Evolutionary conservation across 2,329 filamentous ascomycete species (phyloP).

Genomic region (Claviceps cyperi): DNA sequence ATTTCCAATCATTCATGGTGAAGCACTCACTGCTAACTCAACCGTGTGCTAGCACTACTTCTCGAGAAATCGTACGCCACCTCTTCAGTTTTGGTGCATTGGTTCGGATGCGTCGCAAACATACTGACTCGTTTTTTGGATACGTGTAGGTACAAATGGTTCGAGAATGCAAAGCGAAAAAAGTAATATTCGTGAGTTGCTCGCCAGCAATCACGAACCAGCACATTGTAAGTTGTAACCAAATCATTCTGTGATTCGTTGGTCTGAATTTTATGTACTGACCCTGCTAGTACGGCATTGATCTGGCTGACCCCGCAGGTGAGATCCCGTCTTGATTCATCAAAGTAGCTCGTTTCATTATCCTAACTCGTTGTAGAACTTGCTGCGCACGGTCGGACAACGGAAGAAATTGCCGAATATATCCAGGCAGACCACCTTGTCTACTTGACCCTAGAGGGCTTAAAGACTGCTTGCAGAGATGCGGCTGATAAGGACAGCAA

Average conservation of each 20-base stretch:
- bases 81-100: too few relatives aligned
- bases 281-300: conserved; percentile 27
- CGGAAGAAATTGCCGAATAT: conserved; percentile 21
- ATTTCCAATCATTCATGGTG: not conserved
- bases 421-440: conserved; percentile 8
- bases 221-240: conserved; percentile 56
- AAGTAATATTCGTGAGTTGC: conserved; percentile 72
- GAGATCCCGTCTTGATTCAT: not conserved
- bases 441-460: conserved; percentile 14
- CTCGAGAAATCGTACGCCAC: conserved; percentile 11
- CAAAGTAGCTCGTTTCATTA: not conserved
- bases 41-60: conserved; percentile 4
- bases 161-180: conserved; percentile 65
- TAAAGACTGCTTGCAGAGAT: conserved; percentile 66
- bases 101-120: not conserved
- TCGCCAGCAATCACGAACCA: conserved; percentile 71
- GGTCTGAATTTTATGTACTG: not conserved
- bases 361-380: conserved; percentile 17
- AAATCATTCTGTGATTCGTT: not conserved
- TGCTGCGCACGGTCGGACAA: conserved; percentile 25
- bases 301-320: conserved; percentile 25
- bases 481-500: conserved; percentile 38
- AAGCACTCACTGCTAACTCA: not conserved
- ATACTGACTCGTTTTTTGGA: not conserved
- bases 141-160: conserved; percentile 45